Evolutionary conservation across 306 rosid genomes (phyloP), one percentile per base, ranked within the genome.

Genomic region (Trifolium dubium): DNA sequence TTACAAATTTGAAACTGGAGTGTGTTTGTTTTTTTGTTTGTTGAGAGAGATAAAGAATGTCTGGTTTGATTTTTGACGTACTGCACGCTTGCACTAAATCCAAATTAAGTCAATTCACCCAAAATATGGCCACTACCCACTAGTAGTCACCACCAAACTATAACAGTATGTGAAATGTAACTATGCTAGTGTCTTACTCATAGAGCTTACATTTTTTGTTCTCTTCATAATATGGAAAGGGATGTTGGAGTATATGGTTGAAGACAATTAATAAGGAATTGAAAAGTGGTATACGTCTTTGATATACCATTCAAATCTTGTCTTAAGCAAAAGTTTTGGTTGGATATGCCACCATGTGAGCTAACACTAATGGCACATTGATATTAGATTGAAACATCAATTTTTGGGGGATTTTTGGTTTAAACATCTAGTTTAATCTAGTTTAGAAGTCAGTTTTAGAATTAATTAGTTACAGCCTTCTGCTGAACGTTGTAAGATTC

Each of bases 71-170:
- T 68, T 68, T 82, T 74, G 58, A 79, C 83, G 65, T 79, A 76
- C 73, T 62, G 79, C 84, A 79, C 84, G 84, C 84, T 76, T 79
- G 62, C 73, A 51, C 73, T 79, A 58, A 79, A 74, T 72, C 81
- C 81, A 64, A 79, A 75, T 69, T 43, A 71, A 59, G 79, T 83
- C 86, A 83, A 79, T 47, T 72, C 40, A 34, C 53, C 40, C 70
- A 73, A 67, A 53, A 11, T 7, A 66, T 56, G 62, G 28, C 62
- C 72, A 74, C 41, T 19, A 63, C 18, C 30, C 13, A 63, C 32
- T 61, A 73, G 28, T 41, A 34, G 71, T 47, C 62, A 74, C 29
- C 54, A 56, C 8, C 4, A 54, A 5, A 53, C 60, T 53, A 4
- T 44, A 59, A 35, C 74, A 64, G 31, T 35, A 5, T 60, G 12